A percentile compares a stretch with the other conserved stretches of the same genome.
These are phyloP conservation scores for Candida sanyaensis DNA, from an alignment of 1,139 yeast species.

Conservation along the genomic window DNA sequence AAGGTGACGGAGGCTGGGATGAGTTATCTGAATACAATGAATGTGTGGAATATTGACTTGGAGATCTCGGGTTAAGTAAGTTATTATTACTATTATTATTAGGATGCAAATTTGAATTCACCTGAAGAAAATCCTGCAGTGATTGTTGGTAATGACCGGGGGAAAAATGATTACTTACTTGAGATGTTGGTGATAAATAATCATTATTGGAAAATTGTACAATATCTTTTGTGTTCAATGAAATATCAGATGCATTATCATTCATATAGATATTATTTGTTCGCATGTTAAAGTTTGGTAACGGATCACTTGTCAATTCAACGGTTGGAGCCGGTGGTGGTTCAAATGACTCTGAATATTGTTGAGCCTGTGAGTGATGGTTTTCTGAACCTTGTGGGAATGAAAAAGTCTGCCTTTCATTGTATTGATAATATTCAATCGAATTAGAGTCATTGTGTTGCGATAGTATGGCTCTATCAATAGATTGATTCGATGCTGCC, in stretches of 20 bases:
- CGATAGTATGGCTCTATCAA: slow-evolving; percentile 1
- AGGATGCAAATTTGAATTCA: not conserved
- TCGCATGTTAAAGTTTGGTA: slow-evolving; percentile 7
- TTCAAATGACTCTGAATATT: slow-evolving; percentile 1
- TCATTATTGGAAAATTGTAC: slow-evolving; percentile 12
- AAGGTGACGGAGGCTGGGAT: slow-evolving; percentile 43
- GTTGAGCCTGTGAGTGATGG: not conserved
- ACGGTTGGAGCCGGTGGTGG: slow-evolving; percentile 10
- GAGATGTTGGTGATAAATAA: slow-evolving; percentile 16
- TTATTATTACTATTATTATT: slow-evolving; percentile 1
- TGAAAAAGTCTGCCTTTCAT: not conserved
- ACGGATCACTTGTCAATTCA: slow-evolving; percentile 4
- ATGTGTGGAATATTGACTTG: slow-evolving; percentile 24
- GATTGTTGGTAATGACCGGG: slow-evolving; percentile 6
- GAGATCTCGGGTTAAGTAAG: slow-evolving; percentile 20
- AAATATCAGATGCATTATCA: slow-evolving; percentile 10
- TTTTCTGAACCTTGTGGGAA: not conserved
- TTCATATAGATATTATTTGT: slow-evolving; percentile 4
- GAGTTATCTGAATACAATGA: slow-evolving; percentile 39
- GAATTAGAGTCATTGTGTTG: slow-evolving; percentile 1
- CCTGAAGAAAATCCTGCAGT: slow-evolving; percentile 11
- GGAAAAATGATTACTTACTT: slow-evolving; percentile 6
- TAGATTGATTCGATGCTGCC: not conserved
- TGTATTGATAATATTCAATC: slow-evolving; percentile 1
- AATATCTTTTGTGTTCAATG: slow-evolving; percentile 8